Evolutionary conservation across 805 yeast species (phyloP), one percentile per base, ranked within the genome.

Genomic region (Metschnikowia henanensis): DNA sequence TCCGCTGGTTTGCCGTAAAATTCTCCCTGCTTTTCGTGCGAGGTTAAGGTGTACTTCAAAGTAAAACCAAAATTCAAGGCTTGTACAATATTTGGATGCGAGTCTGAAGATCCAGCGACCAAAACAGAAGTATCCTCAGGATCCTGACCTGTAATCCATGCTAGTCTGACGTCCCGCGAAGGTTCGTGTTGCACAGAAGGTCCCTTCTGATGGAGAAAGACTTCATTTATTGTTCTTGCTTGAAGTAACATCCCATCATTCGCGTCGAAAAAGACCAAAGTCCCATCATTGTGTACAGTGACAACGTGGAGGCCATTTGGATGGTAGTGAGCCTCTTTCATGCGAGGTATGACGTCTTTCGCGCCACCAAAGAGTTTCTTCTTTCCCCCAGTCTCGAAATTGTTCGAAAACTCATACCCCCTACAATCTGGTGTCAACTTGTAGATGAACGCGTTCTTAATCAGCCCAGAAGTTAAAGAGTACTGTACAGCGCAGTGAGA

Each of bases 231-330:
- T 1, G 87, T 76, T 52, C 97, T 76, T 1, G 97, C 94, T 41
- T 82, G 82, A 12, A 94, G 69, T 34, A 81, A 65, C 13, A 79
- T 78, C 0, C 95, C 97, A 29, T 82, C 82, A 25, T 81, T 75
- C 1, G 88, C 85, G 62, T 94, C 99, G 97, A 98, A 94, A 58
- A 94, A 94, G 1, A 81, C 96, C 29, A 94, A 57, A 0, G 95
- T 78, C 41, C 92, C 92, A 57, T 91, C 96, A 18, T 71, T 81
- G 62, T 92, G 95, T 2, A 81, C 76, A 0, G 96, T 83, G 17
- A 87, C 75, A 3, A 88, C 66, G 59, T 91, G 95, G 35, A 90
- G 75, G 0, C 98, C 97, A 58, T 89, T 89, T 2, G 99, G 99
- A 62, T 92, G 97, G 79, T 87, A 94, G 26, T 79, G 70, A 0